Conservation (phyloP, 257 asterid genomes). For the Striga asiatica region DNA sequence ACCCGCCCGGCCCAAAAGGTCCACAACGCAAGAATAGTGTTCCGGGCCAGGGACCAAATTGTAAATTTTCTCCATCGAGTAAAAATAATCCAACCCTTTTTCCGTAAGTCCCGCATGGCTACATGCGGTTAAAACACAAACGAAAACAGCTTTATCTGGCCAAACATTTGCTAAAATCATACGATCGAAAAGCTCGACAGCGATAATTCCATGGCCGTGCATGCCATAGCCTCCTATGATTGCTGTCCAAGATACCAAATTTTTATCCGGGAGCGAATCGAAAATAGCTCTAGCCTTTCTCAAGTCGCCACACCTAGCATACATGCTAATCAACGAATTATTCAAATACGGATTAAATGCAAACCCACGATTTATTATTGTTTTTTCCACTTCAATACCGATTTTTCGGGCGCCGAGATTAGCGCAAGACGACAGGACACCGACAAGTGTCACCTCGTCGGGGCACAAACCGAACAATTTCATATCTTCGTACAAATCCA, state of each 20-base stretch:
- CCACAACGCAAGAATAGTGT: conserved; percentile 81
- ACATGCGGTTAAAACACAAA: conserved; percentile 65
- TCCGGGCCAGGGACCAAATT: conserved; percentile 43
- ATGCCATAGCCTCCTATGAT: conserved; percentile 78
- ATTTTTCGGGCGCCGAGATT: conserved; percentile 62
- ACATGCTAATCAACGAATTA: conserved; percentile 74
- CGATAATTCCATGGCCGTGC: conserved; percentile 67
- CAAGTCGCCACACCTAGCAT: conserved; percentile 81
- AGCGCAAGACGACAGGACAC: conserved; percentile 78
- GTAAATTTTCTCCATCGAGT: conserved; percentile 47
- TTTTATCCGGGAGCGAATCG: conserved; percentile 52
- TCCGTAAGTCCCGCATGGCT: conserved; percentile 81
- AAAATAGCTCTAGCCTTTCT: conserved; percentile 50
- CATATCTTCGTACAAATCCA: conserved; percentile 67
- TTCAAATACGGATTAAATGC: conserved; percentile 44
- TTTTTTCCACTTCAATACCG: conserved; percentile 55
- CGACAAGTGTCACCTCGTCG: conserved; percentile 73
- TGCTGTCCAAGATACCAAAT: conserved; percentile 83
- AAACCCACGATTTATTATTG: conserved; percentile 29
- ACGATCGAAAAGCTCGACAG: conserved; percentile 63
- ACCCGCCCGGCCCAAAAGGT: conserved; percentile 85
- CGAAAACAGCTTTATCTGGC: conserved; percentile 65
- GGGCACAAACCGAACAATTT: conserved; percentile 36
- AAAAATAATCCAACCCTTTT: conserved; percentile 56
- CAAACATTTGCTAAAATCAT: conserved; percentile 47